Evolutionary conservation across 495 filamentous ascomycete species (phyloP).

Genomic region (Penicillium chermesinum): DNA sequence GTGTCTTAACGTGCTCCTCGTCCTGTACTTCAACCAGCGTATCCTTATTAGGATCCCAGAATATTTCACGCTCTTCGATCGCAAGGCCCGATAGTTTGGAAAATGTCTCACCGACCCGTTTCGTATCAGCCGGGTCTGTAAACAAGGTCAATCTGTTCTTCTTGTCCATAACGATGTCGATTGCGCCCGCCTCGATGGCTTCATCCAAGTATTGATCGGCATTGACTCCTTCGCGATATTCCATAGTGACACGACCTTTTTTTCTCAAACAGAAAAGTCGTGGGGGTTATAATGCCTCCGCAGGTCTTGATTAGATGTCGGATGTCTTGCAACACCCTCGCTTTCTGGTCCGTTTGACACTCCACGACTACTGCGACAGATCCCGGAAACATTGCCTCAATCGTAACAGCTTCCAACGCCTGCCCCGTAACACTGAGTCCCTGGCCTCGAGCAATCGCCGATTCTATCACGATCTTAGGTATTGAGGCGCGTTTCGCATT

Average conservation of each 20-base stretch:
- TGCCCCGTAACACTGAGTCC: conserved; percentile 68
- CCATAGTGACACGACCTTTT: conserved; percentile 66
- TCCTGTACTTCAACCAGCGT: conserved; percentile 56
- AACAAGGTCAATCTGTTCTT: conserved; percentile 67
- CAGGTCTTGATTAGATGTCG: conserved; percentile 60
- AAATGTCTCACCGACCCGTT: conserved; percentile 57
- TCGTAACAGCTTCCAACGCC: conserved; percentile 64
- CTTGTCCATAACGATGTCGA: conserved; percentile 69
- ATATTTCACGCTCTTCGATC: conserved; percentile 66
- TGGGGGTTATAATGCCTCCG: conserved; percentile 64
- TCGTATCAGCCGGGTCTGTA: conserved; percentile 67
- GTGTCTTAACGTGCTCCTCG: conserved; percentile 47
- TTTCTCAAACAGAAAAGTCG: conserved; percentile 78
- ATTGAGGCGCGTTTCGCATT: conserved; percentile 82
- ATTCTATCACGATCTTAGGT: conserved; percentile 77
- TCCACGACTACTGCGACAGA: conserved; percentile 77
- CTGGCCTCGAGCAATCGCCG: conserved; percentile 80
- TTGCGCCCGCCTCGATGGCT: conserved; percentile 78
- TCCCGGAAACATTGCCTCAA: conserved; percentile 79
- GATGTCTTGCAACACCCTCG: conserved; percentile 65
- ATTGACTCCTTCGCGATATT: conserved; percentile 53
- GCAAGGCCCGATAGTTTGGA: conserved; percentile 54
- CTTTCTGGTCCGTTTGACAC: conserved; percentile 76
- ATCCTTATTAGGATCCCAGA: conserved; percentile 81
- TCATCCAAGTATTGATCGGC: conserved; percentile 77